These are phyloP conservation scores for Talaromyces sp. DNA, from an alignment of 2,329 filamentous ascomycete species.

Conservation along the genomic window DNA sequence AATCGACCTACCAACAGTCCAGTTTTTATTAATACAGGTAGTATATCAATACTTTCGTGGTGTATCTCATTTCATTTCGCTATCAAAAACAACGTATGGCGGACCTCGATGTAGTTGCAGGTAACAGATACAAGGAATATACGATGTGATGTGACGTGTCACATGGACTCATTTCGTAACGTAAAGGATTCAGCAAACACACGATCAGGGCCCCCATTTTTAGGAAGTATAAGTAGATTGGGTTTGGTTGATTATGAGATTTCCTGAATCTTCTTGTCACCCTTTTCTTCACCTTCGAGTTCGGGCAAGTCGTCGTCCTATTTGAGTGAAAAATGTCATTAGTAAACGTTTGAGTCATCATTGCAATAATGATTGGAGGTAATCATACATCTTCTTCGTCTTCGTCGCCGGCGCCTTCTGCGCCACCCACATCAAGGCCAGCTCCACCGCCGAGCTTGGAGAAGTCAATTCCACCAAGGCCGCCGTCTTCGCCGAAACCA, in stretches of 20 bases:
- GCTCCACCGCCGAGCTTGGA: constrained; percentile 68
- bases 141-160: background rate
- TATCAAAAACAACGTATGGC: constrained; percentile 26
- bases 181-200: background rate
- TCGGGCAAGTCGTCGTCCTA: constrained; percentile 80
- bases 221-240: background rate
- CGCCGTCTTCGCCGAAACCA: constrained; percentile 57
- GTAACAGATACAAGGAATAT: constrained; percentile 13
- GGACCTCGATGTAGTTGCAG: constrained; percentile 37
- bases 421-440: constrained; percentile 16
- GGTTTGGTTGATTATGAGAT: constrained; percentile 25
- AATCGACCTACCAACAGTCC: too few species aligned
- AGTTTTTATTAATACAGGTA: too few species aligned
- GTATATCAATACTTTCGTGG: background rate
- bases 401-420: constrained; percentile 40
- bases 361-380: too few species aligned
- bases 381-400: constrained; percentile 31
- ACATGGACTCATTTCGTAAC: background rate
- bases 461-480: constrained; percentile 88
- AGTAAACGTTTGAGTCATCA: background rate
- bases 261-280: constrained; percentile 40
- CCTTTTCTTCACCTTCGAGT: constrained; percentile 59
- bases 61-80: constrained; percentile 32
- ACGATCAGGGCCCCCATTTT: background rate
- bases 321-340: background rate